phyloP scores from a whole-genome alignment of 768 basidiomycete genomes.

The Suillus subaureus region DNA sequence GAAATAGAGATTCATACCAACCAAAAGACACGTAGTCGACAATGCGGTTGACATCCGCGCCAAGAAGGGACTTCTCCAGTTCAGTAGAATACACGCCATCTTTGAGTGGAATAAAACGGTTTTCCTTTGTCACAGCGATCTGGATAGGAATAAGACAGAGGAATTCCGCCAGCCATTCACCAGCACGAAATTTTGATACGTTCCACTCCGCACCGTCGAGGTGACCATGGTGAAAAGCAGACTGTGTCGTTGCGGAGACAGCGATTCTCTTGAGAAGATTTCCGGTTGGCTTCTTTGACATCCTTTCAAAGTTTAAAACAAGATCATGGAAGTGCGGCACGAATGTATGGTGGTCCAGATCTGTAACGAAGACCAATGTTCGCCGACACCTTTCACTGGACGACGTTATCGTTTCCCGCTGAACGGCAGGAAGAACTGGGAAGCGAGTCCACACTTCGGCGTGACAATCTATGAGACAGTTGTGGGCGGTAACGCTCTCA shows the following conservation, averaged over 20 bases:
- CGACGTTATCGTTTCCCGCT: constrained; percentile 43
- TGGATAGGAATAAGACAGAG: constrained; percentile 68
- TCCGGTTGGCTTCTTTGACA: constrained; percentile 54
- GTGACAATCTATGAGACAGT: constrained; percentile 56
- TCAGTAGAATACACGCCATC: constrained; percentile 55
- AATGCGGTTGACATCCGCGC: constrained; percentile 58
- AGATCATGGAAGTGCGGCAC: constrained; percentile 46
- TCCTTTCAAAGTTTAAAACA: constrained; percentile 49
- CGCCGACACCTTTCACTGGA: constrained; percentile 35
- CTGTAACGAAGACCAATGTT: constrained; percentile 47
- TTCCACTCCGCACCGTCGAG: constrained; percentile 23
- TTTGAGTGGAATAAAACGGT: constrained; percentile 61
- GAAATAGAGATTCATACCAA: constrained; percentile 67
- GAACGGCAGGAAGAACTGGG: constrained; percentile 56
- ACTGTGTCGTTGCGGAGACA: constrained; percentile 35
- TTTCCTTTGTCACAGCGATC: constrained; percentile 59
- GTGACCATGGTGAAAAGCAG: constrained; percentile 25
- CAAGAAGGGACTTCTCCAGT: constrained; percentile 54
- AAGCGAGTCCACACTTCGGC: constrained; percentile 63
- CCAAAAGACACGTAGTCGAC: constrained; percentile 58
- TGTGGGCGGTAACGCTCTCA: constrained; percentile 38
- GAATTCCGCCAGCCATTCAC: constrained; percentile 65
- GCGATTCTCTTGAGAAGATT: constrained; percentile 41
- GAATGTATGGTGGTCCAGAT: constrained; percentile 37
- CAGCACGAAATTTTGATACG: constrained; percentile 44